Evolutionary conservation across 768 basidiomycete genomes (phyloP).

Genomic region (Leccinum subgranulosum): DNA sequence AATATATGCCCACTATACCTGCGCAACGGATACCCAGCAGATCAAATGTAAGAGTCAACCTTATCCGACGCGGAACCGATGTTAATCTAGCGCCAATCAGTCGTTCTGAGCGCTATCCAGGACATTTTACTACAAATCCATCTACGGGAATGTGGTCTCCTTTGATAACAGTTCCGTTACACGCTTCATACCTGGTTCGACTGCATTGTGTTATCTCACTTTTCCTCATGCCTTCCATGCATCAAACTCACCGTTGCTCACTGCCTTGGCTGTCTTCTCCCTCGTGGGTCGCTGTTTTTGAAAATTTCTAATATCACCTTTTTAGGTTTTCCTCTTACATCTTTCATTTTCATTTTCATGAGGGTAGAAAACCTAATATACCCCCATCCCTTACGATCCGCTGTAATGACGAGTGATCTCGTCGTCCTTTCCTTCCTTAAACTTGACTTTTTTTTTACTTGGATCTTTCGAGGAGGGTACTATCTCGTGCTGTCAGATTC

Average conservation of each 20-base stretch:
- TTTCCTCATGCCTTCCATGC: conserved; percentile 25
- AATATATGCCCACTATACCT: conserved; percentile 91
- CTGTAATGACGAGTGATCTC: conserved; percentile 16
- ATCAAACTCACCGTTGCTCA: conserved; percentile 22
- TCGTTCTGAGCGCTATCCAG: conserved; percentile 84
- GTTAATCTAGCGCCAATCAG: conserved; percentile 25
- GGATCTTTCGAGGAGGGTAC: conserved; percentile 3
- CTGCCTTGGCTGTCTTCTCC: conserved; percentile 20
- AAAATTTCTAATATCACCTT: not conserved
- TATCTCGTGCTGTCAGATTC: not conserved
- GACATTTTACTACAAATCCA: conserved; percentile 86
- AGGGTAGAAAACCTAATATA: conserved; percentile 27
- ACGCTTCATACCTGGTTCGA: not conserved
- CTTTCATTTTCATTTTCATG: not conserved
- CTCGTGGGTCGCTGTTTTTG: conserved; percentile 2
- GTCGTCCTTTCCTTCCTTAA: conserved; percentile 1
- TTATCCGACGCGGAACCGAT: not conserved
- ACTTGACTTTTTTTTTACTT: not conserved
- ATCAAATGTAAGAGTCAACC: conserved; percentile 68
- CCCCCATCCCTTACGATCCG: conserved; percentile 19
- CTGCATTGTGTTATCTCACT: conserved; percentile 5
- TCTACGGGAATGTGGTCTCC: conserved; percentile 79
- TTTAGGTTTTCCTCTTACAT: conserved; percentile 7
- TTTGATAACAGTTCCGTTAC: conserved; percentile 31
- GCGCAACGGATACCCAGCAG: conserved; percentile 91